These are phyloP conservation scores for Clarireedia homoeocarpa DNA, from an alignment of 2,329 filamentous ascomycete genomes.

Conservation along the genomic window DNA sequence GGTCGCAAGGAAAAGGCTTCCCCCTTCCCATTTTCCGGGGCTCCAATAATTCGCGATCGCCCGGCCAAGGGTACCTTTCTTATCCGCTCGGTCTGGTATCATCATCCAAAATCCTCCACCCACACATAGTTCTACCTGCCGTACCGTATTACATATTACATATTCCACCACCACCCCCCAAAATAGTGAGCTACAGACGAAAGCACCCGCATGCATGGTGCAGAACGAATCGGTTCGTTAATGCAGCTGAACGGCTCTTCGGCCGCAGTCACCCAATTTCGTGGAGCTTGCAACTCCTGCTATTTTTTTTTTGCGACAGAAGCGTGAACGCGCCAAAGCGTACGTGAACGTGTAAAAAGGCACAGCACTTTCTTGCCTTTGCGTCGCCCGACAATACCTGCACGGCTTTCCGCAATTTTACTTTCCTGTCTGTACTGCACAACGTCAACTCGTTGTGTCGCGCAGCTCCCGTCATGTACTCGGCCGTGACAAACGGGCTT, in stretches of 20 bases:
- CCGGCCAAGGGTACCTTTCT: background rate
- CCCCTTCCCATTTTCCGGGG: background rate
- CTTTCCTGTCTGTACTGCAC: background rate
- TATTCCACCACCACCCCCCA: background rate
- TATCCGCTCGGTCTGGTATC: conserved; percentile 5
- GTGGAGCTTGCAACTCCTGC: conserved; percentile 6
- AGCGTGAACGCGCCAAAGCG: conserved; percentile 9
- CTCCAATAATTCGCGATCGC: conserved; percentile 4
- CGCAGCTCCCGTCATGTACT: conserved; percentile 9
- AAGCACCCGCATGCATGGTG: conserved; percentile 9
- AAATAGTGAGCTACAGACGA: background rate
- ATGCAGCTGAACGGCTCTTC: conserved; percentile 11
- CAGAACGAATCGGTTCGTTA: conserved; percentile 10
- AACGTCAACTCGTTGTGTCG: conserved; percentile 2
- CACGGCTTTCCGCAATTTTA: background rate
- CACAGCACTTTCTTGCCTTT: background rate
- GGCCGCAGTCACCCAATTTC: conserved; percentile 3
- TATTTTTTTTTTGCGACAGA: conserved; percentile 8
- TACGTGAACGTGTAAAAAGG: background rate
- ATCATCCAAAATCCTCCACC: background rate
- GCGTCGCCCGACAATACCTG: background rate
- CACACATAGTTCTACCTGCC: background rate
- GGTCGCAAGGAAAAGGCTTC: background rate
- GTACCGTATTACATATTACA: background rate
- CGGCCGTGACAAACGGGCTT: conserved; percentile 10